Evolutionary conservation across 73 alveolate species (phyloP).

Genomic region (Paramecium primaurelia): DNA sequence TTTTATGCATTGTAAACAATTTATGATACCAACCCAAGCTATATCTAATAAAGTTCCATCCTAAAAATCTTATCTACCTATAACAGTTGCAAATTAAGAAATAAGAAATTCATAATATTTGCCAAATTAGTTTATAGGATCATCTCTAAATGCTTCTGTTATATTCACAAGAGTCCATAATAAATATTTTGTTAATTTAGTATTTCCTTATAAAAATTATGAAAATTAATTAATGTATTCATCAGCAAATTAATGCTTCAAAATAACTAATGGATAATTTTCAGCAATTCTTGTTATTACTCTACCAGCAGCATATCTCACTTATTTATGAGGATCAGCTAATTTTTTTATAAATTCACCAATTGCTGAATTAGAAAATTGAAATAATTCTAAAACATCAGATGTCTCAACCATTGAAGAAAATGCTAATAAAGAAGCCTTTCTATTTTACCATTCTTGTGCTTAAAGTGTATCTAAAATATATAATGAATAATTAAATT

Average conservation of each 20-base stretch:
- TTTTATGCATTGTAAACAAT: background rate
- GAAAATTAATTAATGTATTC: background rate
- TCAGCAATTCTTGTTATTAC: conserved; percentile 12
- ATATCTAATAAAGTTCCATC: background rate
- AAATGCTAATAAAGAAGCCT: conserved; percentile 34
- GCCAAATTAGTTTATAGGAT: background rate
- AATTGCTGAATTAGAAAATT: background rate
- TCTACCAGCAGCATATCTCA: background rate
- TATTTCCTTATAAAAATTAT: background rate
- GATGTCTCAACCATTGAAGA: conserved; percentile 31
- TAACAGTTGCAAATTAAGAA: background rate
- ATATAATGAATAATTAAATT: background rate
- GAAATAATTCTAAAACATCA: background rate
- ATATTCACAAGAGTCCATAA: background rate
- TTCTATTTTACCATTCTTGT: conserved; percentile 35
- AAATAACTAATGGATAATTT: background rate
- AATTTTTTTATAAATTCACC: background rate
- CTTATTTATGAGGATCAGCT: background rate
- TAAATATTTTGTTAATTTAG: background rate
- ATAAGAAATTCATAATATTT: background rate
- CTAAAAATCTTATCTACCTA: background rate
- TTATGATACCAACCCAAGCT: conserved; percentile 7
- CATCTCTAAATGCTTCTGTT: conserved; percentile 2
- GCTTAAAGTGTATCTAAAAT: background rate
- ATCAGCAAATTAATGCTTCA: background rate